Evolutionary conservation across 768 basidiomycete species (phyloP).

Genomic region (Gloeopeniophorella convolvens): DNA sequence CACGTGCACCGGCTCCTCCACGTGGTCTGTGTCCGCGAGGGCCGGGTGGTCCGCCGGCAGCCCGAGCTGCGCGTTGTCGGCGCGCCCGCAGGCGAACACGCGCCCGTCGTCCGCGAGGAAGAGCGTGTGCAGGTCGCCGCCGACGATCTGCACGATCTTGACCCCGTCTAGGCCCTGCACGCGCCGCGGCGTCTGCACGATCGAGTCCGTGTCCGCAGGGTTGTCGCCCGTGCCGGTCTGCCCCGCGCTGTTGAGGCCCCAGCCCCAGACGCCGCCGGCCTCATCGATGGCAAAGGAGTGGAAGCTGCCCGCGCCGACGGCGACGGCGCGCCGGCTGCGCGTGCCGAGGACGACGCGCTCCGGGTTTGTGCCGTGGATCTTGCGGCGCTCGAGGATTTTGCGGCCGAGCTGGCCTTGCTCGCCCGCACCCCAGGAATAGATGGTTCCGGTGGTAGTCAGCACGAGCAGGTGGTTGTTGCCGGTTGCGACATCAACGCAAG

Average conservation of each 20-base stretch:
- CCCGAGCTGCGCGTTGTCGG: conserved; percentile 80
- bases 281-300: conserved; percentile 90
- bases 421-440: conserved; percentile 88
- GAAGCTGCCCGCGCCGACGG: conserved; percentile 74
- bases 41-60: conserved; percentile 64
- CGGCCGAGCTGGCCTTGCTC: conserved; percentile 90
- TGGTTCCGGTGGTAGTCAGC: conserved; percentile 78
- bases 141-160: conserved; percentile 61
- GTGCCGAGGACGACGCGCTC: conserved; percentile 75
- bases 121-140: conserved; percentile 85
- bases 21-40: conserved; percentile 49
- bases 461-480: conserved; percentile 89
- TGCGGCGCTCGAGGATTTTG: conserved; percentile 80
- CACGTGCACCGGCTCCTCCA: conserved; percentile 60
- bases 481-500: conserved; percentile 66
- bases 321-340: conserved; percentile 57
- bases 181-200: conserved; percentile 57
- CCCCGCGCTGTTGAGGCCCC: conserved; percentile 93
- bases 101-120: conserved; percentile 81
- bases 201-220: conserved; percentile 40
- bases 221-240: conserved; percentile 60
- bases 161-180: conserved; percentile 58
- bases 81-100: conserved; percentile 83
- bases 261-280: conserved; percentile 79
- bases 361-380: conserved; percentile 84